These are phyloP conservation scores for Hyaloscypha variabilis DNA, from an alignment of 495 filamentous ascomycete genomes.

Conservation along the genomic window DNA sequence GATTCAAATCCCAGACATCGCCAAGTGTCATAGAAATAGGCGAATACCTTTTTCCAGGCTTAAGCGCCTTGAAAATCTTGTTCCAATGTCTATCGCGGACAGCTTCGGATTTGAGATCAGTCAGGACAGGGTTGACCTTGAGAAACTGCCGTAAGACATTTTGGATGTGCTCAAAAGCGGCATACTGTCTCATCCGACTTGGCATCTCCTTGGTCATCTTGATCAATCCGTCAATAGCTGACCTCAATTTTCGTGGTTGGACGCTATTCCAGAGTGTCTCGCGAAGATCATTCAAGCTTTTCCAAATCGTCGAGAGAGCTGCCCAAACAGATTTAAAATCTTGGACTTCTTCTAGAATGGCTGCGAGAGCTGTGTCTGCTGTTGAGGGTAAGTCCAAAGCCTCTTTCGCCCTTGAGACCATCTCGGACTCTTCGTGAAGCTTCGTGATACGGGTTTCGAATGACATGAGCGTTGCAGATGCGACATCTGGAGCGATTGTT, in stretches of 20 bases:
- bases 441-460: constrained; percentile 83
- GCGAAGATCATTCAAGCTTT: constrained; percentile 88
- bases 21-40: constrained; percentile 92
- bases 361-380: constrained; percentile 72
- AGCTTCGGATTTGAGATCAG: constrained; percentile 95
- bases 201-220: constrained; percentile 99
- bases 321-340: constrained; percentile 99
- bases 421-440: constrained; percentile 83
- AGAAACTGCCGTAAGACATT: constrained; percentile 82
- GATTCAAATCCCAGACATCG: constrained; percentile 96
- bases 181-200: constrained; percentile 97
- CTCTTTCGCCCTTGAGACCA: constrained; percentile 96
- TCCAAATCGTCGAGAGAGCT: constrained; percentile 93
- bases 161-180: constrained; percentile 97
- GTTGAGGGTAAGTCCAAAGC: constrained; percentile 86
- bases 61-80: constrained; percentile 94
- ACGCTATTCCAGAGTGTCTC: constrained; percentile 92
- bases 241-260: constrained; percentile 86
- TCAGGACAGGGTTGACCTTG: constrained; percentile 85
- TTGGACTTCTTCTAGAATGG: constrained; percentile 92
- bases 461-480: constrained; percentile 72
- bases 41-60: constrained; percentile 87
- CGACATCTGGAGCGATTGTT: constrained; percentile 84
- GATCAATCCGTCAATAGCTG: constrained; percentile 85
- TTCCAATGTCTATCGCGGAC: constrained; percentile 96